These are phyloP conservation scores for Ascoidea tarda DNA, from an alignment of 805 yeast species.

Conservation along the genomic window DNA sequence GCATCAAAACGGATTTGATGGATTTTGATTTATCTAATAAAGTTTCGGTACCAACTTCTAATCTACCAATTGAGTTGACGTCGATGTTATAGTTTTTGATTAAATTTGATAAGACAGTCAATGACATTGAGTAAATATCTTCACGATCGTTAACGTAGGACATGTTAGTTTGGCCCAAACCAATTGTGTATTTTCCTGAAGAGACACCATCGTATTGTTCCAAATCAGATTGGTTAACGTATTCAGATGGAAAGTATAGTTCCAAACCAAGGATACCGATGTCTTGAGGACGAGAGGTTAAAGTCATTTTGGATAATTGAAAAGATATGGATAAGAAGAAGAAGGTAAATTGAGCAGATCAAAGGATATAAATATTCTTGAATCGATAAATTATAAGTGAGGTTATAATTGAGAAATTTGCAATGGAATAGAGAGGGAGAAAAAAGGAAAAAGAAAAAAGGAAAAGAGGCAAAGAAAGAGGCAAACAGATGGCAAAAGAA, in stretches of 20 bases:
- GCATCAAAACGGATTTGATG: slow-evolving; percentile 91
- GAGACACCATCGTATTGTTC: slow-evolving; percentile 80
- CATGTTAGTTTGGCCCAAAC: slow-evolving; percentile 98
- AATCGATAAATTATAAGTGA: too few relatives aligned
- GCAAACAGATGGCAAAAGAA: too few relatives aligned
- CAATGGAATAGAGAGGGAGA: too few relatives aligned
- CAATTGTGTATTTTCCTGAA: slow-evolving; percentile 94
- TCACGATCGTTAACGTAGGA: slow-evolving; percentile 94
- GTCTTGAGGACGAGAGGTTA: slow-evolving; percentile 45
- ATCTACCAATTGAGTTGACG: slow-evolving; percentile 70
- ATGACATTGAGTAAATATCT: slow-evolving; percentile 87
- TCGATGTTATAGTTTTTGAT: slow-evolving; percentile 75
- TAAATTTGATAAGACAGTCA: slow-evolving; percentile 74
- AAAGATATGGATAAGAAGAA: too few relatives aligned
- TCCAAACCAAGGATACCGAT: slow-evolving; percentile 96
- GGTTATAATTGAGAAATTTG: too few relatives aligned
- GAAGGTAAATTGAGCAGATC: too few relatives aligned
- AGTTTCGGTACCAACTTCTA: slow-evolving; percentile 98
- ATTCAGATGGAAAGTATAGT: slow-evolving; percentile 75
- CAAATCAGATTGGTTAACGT: slow-evolving; percentile 77
- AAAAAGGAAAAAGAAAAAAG: too few relatives aligned
- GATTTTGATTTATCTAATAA: slow-evolving; percentile 93
- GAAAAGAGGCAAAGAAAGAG: too few relatives aligned
- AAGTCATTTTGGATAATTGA: slow-evolving; percentile 10
- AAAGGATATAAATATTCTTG: too few relatives aligned